Conservation (phyloP, 495 filamentous ascomycete genomes). For the Xylaria venustula region DNA sequence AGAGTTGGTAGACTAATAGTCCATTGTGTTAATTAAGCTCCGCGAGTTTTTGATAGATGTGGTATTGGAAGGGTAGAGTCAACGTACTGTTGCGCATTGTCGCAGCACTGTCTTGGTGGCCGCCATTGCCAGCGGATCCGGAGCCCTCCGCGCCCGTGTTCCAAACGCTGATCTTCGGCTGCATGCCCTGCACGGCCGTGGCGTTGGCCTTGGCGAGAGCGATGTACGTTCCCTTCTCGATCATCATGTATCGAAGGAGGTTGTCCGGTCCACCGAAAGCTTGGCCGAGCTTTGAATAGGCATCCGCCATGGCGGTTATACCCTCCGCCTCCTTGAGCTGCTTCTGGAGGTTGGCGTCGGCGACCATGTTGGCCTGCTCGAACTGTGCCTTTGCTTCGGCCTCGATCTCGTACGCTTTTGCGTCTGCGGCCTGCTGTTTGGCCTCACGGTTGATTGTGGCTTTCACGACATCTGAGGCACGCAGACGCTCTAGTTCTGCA, state of each 20-base stretch:
- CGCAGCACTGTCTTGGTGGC: slow-evolving; percentile 32
- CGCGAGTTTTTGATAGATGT: too few relatives aligned
- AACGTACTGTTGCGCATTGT: slow-evolving; percentile 39
- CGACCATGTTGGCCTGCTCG: slow-evolving; percentile 60
- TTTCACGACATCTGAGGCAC: slow-evolving; percentile 74
- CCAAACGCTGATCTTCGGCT: slow-evolving; percentile 87
- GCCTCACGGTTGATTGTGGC: slow-evolving; percentile 70
- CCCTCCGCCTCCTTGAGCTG: slow-evolving; percentile 73
- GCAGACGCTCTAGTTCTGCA: slow-evolving; percentile 74
- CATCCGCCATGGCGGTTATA: slow-evolving; percentile 70
- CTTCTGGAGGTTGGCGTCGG: slow-evolving; percentile 60
- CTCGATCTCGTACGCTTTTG: slow-evolving; percentile 56
- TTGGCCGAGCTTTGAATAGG: slow-evolving; percentile 64
- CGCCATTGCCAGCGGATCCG: slow-evolving; percentile 24
- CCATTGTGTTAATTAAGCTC: too few relatives aligned
- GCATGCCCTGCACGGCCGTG: slow-evolving; percentile 67
- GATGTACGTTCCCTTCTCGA: slow-evolving; percentile 64
- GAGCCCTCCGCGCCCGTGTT: slow-evolving; percentile 63
- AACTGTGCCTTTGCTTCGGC: slow-evolving; percentile 57
- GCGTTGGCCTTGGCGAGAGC: slow-evolving; percentile 69
- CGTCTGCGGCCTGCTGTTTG: slow-evolving; percentile 72
- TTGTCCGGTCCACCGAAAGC: slow-evolving; percentile 75
- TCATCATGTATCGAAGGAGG: slow-evolving; percentile 75
- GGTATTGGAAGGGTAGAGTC: too few relatives aligned
- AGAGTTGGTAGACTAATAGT: slow-evolving; percentile 58